Evolutionary conservation across 176 grass and related monocot species (phyloP).

Genomic region (Oryza brachyantha): DNA sequence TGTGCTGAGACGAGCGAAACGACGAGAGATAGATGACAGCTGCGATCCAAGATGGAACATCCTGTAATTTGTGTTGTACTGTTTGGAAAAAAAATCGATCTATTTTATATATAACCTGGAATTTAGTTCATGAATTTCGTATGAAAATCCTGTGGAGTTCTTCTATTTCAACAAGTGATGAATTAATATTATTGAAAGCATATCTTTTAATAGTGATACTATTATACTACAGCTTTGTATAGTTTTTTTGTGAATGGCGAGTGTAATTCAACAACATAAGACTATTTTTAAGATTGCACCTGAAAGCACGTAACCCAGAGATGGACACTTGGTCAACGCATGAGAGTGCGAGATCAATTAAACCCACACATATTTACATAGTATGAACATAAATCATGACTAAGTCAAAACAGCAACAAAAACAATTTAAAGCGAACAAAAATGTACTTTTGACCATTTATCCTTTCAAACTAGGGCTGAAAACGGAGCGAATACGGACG

Average conservation of each 20-base stretch:
- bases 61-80: not conserved
- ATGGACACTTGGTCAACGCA: too few species aligned
- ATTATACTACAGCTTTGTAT: too few species aligned
- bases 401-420: not conserved
- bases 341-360: too few species aligned
- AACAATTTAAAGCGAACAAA: not conserved
- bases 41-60: not conserved
- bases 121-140: not conserved
- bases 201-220: too few species aligned
- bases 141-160: not conserved
- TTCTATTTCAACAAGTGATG: not conserved
- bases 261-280: too few species aligned
- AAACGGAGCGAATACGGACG: too few species aligned
- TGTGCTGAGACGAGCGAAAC: not conserved
- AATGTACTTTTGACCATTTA: too few species aligned
- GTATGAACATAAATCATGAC: not conserved
- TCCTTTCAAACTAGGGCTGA: too few species aligned
- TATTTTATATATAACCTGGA: not conserved
- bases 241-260: too few species aligned
- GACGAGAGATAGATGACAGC: not conserved
- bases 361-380: not conserved
- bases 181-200: not conserved
- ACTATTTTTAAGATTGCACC: not conserved
- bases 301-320: too few species aligned
- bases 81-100: not conserved